Conservation (phyloP, 768 basidiomycete genomes). For the Suillus plorans region DNA sequence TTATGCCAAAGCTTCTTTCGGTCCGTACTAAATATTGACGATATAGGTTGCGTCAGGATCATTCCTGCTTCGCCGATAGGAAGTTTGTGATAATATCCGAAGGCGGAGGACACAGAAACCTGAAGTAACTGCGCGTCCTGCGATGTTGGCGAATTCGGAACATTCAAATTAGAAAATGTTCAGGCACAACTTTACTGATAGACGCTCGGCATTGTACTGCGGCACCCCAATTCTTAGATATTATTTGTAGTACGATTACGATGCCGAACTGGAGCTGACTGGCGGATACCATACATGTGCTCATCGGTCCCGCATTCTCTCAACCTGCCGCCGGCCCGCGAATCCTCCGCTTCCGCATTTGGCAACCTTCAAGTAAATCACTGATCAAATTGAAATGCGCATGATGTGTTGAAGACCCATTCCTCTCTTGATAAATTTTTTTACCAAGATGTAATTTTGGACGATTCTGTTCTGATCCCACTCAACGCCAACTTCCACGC, state of each 20-base stretch:
- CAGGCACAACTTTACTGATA: background rate
- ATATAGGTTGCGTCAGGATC: background rate
- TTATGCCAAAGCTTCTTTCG: background rate
- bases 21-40: background rate
- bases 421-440: slow-evolving; percentile 1
- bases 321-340: background rate
- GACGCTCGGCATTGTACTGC: background rate
- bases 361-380: background rate
- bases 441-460: background rate
- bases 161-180: background rate
- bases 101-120: too few relatives aligned
- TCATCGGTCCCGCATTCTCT: too few relatives aligned
- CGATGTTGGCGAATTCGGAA: too few relatives aligned
- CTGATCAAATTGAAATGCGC: background rate
- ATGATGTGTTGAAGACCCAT: background rate
- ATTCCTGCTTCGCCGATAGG: background rate
- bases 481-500: background rate
- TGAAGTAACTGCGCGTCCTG: background rate
- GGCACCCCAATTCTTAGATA: background rate
- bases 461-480: background rate
- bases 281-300: too few relatives aligned
- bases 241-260: too few relatives aligned
- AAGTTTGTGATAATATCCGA: background rate
- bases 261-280: background rate
- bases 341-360: background rate